Percentiles rank a stretch among this genome's conserved stretches.
These are phyloP conservation scores for Heterobasidion annosum DNA, from an alignment of 1,284 basidiomycete species.

Conservation along the genomic window DNA sequence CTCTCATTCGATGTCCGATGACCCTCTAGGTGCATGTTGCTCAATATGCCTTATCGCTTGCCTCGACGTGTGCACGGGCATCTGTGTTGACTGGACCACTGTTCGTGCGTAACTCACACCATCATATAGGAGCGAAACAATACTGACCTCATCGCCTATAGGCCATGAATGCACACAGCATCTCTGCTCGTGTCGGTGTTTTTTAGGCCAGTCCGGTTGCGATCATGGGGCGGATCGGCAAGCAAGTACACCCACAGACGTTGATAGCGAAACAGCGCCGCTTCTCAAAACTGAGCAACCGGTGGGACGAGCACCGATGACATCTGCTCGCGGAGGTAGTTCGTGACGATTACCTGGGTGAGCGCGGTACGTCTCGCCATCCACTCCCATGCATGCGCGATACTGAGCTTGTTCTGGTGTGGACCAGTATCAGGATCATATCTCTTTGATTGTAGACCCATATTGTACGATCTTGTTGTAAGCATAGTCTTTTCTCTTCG, in stretches of 20 bases:
- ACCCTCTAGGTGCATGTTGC: slow-evolving; percentile 10
- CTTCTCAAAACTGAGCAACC: neutral
- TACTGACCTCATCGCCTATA: neutral
- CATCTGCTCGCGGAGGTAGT: no score
- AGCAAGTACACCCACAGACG: neutral
- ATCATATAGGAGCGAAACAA: neutral
- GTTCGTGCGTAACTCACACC: slow-evolving; percentile 11
- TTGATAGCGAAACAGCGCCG: neutral
- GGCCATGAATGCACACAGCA: slow-evolving; percentile 8
- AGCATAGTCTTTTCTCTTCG: no score
- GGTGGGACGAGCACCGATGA: neutral
- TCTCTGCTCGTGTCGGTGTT: slow-evolving; percentile 2
- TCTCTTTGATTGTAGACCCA: no score
- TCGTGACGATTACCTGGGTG: no score
- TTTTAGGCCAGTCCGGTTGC: neutral
- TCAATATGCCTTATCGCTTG: slow-evolving; percentile 9
- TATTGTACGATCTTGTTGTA: no score
- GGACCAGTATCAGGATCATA: no score
- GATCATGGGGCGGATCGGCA: neutral
- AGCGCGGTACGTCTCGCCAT: no score
- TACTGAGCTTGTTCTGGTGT: no score
- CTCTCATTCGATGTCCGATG: slow-evolving; percentile 12
- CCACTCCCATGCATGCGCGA: no score
- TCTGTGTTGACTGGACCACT: slow-evolving; percentile 15
- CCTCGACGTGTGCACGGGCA: slow-evolving; percentile 10